These are phyloP conservation scores for Candida broadrunensis DNA, from an alignment of 805 yeast species.

Conservation along the genomic window DNA sequence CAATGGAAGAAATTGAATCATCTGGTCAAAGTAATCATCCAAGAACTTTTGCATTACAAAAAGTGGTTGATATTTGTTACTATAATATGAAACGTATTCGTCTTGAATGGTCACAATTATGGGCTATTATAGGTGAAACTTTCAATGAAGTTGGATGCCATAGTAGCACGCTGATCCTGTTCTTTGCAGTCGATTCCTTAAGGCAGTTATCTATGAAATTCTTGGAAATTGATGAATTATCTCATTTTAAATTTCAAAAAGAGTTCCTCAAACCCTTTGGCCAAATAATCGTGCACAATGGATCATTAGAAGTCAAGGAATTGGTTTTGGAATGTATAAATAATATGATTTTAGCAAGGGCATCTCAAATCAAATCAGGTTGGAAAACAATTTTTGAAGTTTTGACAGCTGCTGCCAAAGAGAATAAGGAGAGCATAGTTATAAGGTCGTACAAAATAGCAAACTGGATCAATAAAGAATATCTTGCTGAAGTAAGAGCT, in stretches of 20 bases:
- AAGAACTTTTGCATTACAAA: constrained; percentile 87
- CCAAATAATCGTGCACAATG: constrained; percentile 67
- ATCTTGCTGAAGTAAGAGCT: constrained; percentile 57
- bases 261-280: constrained; percentile 92
- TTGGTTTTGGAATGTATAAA: constrained; percentile 88
- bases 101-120: constrained; percentile 92
- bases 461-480: constrained; percentile 57
- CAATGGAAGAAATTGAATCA: constrained; percentile 86
- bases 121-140: constrained; percentile 90
- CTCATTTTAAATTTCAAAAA: constrained; percentile 93
- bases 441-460: constrained; percentile 62
- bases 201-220: constrained; percentile 92
- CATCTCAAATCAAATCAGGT: constrained; percentile 79
- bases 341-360: constrained; percentile 78
- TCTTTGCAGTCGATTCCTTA: constrained; percentile 90
- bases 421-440: constrained; percentile 56
- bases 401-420: constrained; percentile 69
- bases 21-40: constrained; percentile 82
- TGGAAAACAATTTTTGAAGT: constrained; percentile 89
- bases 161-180: constrained; percentile 68
- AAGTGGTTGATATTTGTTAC: constrained; percentile 95
- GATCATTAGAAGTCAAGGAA: constrained; percentile 69
- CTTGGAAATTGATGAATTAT: constrained; percentile 86
- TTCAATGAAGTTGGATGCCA: constrained; percentile 85
- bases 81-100: constrained; percentile 96